Evolutionary conservation across 1,284 basidiomycete genomes (phyloP), one percentile per base, ranked within the genome.

Genomic region (Blastosporella zonata): DNA sequence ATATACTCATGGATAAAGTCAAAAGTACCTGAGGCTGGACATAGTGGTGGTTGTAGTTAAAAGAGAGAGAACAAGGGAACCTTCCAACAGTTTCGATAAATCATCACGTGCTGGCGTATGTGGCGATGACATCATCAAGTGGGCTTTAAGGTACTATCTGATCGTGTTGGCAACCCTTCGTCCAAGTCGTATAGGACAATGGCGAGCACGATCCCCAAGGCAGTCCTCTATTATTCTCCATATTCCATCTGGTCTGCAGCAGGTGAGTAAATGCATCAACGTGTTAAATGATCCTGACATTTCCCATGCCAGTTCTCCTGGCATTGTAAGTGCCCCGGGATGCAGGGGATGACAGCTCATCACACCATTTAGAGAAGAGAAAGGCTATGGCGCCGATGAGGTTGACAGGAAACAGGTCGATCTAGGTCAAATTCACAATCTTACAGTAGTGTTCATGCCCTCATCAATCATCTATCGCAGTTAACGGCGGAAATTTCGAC

Each of bases 351-450:
- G 34, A 47, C 44, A 43, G 27, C 35, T 28, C 22, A 34, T 46
- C 4, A 6, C 4, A 6, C 13, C 21, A 37, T 46, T 40, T 61
- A 86, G 85, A 47, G 75, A 78, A 55, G 84, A 88, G 67, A 87
- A 90, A 57, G 84, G 87, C 7, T 88, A 90, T 59, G 81, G 78
- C 9, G 57, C 73, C 25, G 83, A 88, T 60, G 85, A 90, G 58
- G 55, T 87, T 17, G 82, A 84, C 62, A 62, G 77, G 47, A 81
- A 75, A 61, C 58, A 75, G 36, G 83, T 90, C 21, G 78, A 87
- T 62, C 66, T 85, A 20, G 61, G 84, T 87, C 58, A 50, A 46
- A 38, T 20, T 8, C 7, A 17, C 20, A 25, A 10, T 22, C 12
- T 18, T n/a, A 2, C 13, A 8, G n/a, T 18, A 20, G 25, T 38